Evolutionary conservation across 2,329 filamentous ascomycete species (phyloP).

Genomic region (Ophiosphaerella korrae): DNA sequence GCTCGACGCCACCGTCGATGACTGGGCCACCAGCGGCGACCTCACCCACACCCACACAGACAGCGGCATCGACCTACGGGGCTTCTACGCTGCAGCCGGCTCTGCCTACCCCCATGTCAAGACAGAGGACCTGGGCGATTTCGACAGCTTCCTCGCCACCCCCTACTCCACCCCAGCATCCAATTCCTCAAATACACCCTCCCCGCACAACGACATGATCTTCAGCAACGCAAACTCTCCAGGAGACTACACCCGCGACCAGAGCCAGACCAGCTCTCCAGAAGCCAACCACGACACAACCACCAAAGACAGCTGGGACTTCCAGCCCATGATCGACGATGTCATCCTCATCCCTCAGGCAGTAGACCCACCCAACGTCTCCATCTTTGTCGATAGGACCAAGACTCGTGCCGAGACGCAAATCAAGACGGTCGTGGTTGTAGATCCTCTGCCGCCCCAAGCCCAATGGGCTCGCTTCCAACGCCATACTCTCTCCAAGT

Average conservation of each 20-base stretch:
- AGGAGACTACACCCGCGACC: slow-evolving; percentile 33
- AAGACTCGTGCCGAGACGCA: slow-evolving; percentile 97
- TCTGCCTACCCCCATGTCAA: slow-evolving; percentile 17
- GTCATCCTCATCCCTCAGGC: slow-evolving; percentile 37
- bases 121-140: slow-evolving; percentile 14
- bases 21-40: slow-evolving; percentile 10
- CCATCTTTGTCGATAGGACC: slow-evolving; percentile 38
- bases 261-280: slow-evolving; percentile 39
- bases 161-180: slow-evolving; percentile 29
- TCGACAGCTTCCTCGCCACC: slow-evolving; percentile 24
- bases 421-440: slow-evolving; percentile 82
- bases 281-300: slow-evolving; percentile 31
- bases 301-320: slow-evolving; percentile 22
- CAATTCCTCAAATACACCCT: slow-evolving; percentile 37
- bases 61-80: slow-evolving; percentile 30
- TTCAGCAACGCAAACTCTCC: slow-evolving; percentile 43
- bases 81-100: slow-evolving; percentile 7
- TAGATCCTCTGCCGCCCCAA: slow-evolving; percentile 75
- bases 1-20: slow-evolving; percentile 6
- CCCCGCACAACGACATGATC: slow-evolving; percentile 33
- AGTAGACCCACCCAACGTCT: slow-evolving; percentile 25
- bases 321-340: not conserved
- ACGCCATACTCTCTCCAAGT: slow-evolving; percentile 89
- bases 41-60: slow-evolving; percentile 26
- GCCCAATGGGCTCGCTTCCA: slow-evolving; percentile 85